A percentile compares a stretch with the other conserved stretches of the same genome.
phyloP scores from a whole-genome alignment of 495 filamentous ascomycete genomes.

The Trypethelium eluteriae region DNA sequence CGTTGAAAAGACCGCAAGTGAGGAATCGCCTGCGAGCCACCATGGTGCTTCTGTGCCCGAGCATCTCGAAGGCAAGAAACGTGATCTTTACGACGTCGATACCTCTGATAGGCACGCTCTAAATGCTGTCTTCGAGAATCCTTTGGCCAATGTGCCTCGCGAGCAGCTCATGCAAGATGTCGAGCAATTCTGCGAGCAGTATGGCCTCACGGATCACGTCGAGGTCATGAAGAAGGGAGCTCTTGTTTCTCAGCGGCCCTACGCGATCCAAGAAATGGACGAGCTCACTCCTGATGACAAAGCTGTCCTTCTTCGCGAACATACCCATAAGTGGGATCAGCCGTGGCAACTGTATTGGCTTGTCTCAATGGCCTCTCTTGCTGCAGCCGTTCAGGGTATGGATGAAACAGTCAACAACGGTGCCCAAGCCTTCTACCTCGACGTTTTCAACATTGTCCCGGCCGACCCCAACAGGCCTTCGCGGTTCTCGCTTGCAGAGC shows the following conservation, averaged over 20 bases:
- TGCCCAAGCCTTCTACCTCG: slow-evolving; percentile 23
- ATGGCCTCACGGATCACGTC: slow-evolving; percentile 13
- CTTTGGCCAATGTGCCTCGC: slow-evolving; percentile 12
- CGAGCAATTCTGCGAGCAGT: slow-evolving; percentile 10
- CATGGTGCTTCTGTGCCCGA: not conserved
- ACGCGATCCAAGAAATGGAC: slow-evolving; percentile 46
- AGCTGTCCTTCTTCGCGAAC: slow-evolving; percentile 49
- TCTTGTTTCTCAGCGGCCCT: slow-evolving; percentile 31
- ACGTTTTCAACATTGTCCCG: not conserved
- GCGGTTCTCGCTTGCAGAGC: not conserved
- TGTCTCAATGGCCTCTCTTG: slow-evolving; percentile 62
- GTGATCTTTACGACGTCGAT: slow-evolving; percentile 2
- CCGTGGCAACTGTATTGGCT: slow-evolving; percentile 60
- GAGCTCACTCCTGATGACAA: slow-evolving; percentile 51
- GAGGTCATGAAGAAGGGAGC: slow-evolving; percentile 19
- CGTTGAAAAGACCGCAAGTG: not conserved
- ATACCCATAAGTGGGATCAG: slow-evolving; percentile 56
- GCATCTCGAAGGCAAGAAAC: slow-evolving; percentile 10
- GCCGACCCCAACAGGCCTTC: not conserved
- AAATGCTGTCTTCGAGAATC: slow-evolving; percentile 16
- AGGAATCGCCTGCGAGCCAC: not conserved
- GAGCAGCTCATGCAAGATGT: slow-evolving; percentile 17
- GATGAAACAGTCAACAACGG: slow-evolving; percentile 71
- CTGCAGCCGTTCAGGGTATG: slow-evolving; percentile 61
- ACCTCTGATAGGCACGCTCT: not conserved